Base-by-base conservation (phyloP, 192 early-diverging fungal species). In the Tieghemiomyces parasiticus region DNA sequence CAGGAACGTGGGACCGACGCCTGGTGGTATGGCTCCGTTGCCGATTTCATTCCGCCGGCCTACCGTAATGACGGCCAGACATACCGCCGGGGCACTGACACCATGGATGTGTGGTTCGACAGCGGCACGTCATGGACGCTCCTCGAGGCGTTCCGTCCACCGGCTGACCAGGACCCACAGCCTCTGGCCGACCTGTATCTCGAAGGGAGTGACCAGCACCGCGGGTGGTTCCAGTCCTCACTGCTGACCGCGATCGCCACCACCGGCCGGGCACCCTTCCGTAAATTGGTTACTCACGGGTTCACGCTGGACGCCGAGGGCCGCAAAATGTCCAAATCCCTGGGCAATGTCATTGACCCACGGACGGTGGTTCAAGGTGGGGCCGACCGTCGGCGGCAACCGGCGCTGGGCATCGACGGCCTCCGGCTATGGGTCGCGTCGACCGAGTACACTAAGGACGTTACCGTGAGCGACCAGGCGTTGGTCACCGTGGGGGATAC, bases 81-180 rank as follows among this genome's bases (percentile, higher is more conserved):
- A 0, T 88, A 83, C 52, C 66, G 67, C 33, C 67, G 73, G 38
- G 85, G 87, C n/a, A 71, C 65, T 33, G 88, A 90, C 61, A 90
- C 86, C 0, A 88, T 90, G 88, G 88, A 90, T 58, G 88, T 90
- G 26, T 90, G 88, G 86, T 90, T 90, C 59, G 88, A 90, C 61
- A 85, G 82, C 61, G 88, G 88, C 8, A 82, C 80, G 38, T 84
- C 81, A 26, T 88, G 88, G 88, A 81, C 79, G 31, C 66, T 81
- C 62, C 63, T 90, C 0, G 76, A 75, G 38, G 14, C 35, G 30
- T 56, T 65, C 3, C 32, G 26, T 4, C 31, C 54, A 2, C 9
- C 29, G 16, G 6, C 2, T 14, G 32, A 2, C 34, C 24, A 20
- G 2, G 8, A 31, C 13, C 9, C 13, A 4, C 31, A 35, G 16